Evolutionary conservation across 2,329 filamentous ascomycete species (phyloP).

Genomic region (Plectosphaerella sp.): DNA sequence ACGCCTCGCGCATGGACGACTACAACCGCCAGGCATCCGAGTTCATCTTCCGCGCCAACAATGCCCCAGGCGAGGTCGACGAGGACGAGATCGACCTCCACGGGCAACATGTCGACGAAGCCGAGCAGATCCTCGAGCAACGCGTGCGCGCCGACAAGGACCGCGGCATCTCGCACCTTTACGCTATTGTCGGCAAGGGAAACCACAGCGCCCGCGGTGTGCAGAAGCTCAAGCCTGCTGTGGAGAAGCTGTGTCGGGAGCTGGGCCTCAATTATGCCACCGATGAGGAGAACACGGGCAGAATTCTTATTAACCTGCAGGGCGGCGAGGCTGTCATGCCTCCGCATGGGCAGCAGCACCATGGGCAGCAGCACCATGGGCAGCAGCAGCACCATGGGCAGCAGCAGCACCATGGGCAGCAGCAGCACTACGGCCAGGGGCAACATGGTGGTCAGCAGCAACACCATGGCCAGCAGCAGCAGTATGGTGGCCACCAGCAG

Average conservation of each 20-base stretch:
- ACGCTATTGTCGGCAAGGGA: conserved; percentile 94
- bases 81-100: conserved; percentile 90
- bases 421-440: background rate
- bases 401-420: conserved; percentile 26
- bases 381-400: background rate
- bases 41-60: conserved; percentile 95
- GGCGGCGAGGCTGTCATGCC: conserved; percentile 59
- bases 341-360: conserved; percentile 12
- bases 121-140: conserved; percentile 82
- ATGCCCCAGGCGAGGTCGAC: conserved; percentile 68
- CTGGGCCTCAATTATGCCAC: conserved; percentile 78
- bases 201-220: conserved; percentile 80
- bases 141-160: conserved; percentile 74
- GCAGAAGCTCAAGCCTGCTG: conserved; percentile 92
- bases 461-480: conserved; percentile 33
- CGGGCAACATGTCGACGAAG: conserved; percentile 91
- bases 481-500: conserved; percentile 33
- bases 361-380: conserved; percentile 30
- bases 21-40: conserved; percentile 91
- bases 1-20: conserved; percentile 78
- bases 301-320: conserved; percentile 83
- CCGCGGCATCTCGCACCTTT: conserved; percentile 74
- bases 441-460: conserved; percentile 35
- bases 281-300: conserved; percentile 76
- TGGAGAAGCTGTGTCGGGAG: conserved; percentile 81